These are phyloP conservation scores for Fusarium luffae DNA, from an alignment of 2,329 filamentous ascomycete genomes.

Conservation along the genomic window DNA sequence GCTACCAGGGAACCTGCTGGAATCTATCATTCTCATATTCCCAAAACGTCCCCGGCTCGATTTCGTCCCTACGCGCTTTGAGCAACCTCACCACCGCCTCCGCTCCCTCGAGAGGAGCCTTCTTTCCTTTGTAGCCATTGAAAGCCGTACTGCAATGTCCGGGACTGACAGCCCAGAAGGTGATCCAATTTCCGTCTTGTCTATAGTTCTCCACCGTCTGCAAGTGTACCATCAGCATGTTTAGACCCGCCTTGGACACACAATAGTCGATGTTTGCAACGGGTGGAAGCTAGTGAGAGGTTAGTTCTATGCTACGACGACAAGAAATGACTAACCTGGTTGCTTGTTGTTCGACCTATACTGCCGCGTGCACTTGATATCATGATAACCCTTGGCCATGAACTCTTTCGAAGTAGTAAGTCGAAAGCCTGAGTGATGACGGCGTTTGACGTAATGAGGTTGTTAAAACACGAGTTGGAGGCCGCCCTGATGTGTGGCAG, in stretches of 20 bases:
- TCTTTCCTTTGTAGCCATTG: slow-evolving; percentile 6
- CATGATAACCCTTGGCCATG: slow-evolving; percentile 15
- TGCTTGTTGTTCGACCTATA: not conserved
- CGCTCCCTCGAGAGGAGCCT: not conserved
- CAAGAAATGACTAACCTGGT: not conserved
- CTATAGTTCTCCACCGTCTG: not conserved
- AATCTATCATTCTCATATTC: slow-evolving; percentile 1
- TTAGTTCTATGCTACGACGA: not conserved
- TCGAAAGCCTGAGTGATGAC: not conserved
- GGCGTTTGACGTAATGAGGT: slow-evolving; percentile 12
- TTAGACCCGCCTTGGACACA: slow-evolving; percentile 6
- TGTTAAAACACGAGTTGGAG: slow-evolving; percentile 12
- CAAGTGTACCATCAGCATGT: slow-evolving; percentile 11
- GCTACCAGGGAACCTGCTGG: slow-evolving; percentile 10
- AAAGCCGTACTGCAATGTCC: slow-evolving; percentile 20
- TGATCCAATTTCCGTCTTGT: not conserved
- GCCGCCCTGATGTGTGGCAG: not conserved
- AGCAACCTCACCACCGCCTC: slow-evolving; percentile 7
- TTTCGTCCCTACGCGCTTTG: not conserved
- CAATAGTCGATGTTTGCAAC: slow-evolving; percentile 20
- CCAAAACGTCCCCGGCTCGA: slow-evolving; percentile 12
- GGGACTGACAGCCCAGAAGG: slow-evolving; percentile 10
- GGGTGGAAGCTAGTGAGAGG: not conserved
- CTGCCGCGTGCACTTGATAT: slow-evolving; percentile 19
- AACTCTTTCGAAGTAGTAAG: not conserved